phyloP scores from a whole-genome alignment of 2,329 filamentous ascomycete species.

The Sclerotinia nivalis region DNA sequence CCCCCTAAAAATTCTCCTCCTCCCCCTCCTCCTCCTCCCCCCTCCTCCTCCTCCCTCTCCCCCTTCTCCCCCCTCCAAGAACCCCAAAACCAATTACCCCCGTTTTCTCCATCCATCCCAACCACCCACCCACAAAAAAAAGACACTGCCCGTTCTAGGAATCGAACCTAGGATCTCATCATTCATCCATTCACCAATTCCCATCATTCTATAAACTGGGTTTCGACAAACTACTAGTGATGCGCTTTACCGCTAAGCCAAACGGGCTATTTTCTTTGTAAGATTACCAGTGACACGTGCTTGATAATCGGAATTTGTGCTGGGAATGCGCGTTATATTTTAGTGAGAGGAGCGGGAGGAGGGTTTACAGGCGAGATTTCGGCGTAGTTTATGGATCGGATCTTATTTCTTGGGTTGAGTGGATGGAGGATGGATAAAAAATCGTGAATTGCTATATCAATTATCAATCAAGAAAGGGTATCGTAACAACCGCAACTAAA shows the following conservation, averaged over 20 bases:
- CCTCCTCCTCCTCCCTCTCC: too few relatives aligned
- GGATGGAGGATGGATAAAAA: too few relatives aligned
- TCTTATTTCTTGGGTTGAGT: too few relatives aligned
- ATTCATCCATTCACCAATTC: background rate
- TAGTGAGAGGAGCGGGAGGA: too few relatives aligned
- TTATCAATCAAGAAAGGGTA: background rate
- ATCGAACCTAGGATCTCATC: conserved; percentile 15
- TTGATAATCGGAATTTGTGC: background rate
- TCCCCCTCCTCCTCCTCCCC: too few relatives aligned
- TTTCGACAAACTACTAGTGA: background rate
- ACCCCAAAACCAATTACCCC: too few relatives aligned
- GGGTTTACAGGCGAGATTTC: too few relatives aligned
- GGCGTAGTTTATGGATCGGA: too few relatives aligned
- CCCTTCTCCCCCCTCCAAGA: too few relatives aligned
- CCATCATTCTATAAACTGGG: background rate
- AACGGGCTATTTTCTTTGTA: background rate
- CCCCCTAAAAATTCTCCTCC: too few relatives aligned
- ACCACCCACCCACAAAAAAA: background rate
- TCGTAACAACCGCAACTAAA: background rate
- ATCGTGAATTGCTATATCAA: background rate
- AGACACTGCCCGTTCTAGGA: conserved; percentile 4
- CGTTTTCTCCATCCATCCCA: background rate
- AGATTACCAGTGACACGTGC: too few relatives aligned
- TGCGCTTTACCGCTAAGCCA: background rate
- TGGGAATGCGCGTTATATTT: background rate